Conservation (phyloP, 225 moss, liverwort and hornwort genomes). For the Anthoceros angustus region DNA sequence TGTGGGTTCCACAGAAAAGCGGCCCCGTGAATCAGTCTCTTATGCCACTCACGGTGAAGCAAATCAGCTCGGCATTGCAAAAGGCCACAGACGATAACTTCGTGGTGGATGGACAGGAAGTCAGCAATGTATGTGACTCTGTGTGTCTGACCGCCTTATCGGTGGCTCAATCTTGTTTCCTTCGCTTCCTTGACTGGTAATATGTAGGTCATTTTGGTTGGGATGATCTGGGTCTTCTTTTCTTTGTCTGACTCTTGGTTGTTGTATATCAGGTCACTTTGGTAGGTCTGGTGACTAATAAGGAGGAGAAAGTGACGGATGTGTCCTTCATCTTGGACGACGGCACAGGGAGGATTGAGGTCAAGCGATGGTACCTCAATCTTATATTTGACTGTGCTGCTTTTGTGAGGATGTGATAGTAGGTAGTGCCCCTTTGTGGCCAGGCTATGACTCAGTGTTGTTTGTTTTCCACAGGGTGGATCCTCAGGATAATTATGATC, state of each 20-base stretch:
- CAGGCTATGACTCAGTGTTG: neutral
- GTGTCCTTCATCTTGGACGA: conserved; percentile 80
- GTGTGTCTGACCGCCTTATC: neutral
- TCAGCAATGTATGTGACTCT: conserved; percentile 51
- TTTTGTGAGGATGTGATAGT: neutral
- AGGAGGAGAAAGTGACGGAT: conserved; percentile 87
- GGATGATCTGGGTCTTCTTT: neutral
- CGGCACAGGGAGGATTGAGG: conserved; percentile 75
- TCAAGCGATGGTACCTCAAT: conserved; percentile 64
- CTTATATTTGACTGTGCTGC: neutral
- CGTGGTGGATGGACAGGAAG: conserved; percentile 71
- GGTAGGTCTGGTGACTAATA: conserved; percentile 82
- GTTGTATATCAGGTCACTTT: conserved; percentile 47
- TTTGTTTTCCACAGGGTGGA: neutral
- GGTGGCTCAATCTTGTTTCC: neutral
- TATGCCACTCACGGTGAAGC: conserved; percentile 85
- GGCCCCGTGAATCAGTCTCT: conserved; percentile 52
- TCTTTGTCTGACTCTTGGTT: neutral
- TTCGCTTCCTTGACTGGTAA: neutral
- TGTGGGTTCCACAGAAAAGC: conserved; percentile 22
- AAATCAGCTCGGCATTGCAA: conserved; percentile 60
- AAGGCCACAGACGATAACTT: conserved; percentile 90
- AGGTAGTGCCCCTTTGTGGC: neutral
- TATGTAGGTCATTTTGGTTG: too few relatives aligned
- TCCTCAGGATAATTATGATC: neutral